Base-by-base conservation (phyloP, 2,329 filamentous ascomycete species). In the Penicillium sp. region DNA sequence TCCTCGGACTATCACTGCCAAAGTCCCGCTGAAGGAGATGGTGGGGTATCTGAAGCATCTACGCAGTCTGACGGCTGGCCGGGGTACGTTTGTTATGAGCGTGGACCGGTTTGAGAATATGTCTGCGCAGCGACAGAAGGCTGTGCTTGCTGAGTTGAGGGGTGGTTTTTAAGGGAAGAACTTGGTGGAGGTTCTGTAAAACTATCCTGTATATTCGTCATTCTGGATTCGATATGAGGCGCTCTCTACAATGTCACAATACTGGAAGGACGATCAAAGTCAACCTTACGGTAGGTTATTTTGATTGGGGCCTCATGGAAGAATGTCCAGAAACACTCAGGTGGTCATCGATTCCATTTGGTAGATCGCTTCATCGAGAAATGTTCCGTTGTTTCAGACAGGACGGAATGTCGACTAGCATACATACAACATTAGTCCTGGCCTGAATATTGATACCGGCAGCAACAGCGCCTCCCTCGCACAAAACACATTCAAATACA, bases 11-110 rank as follows among this genome's bases (percentile, higher is more conserved):
- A 91, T 99, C 66, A 88, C 89, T 11, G 95, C 93, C 22, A 87
- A 90, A 69, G 94, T 98, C 31, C 95, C 95, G 35, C 82, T 98
- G 69, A 96, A 95, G 78, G 94, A 98, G 77, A 97, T 98, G 91
- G 88, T 98, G 38, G 91, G 94, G 43, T 99, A 98, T 75, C 82
- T 98, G 67, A 91, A 92, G 73, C 91, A 96, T 72, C 78, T 99
- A 64, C 83, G 95, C 54, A 93, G 91, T 76, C 84, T 96, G 80
- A 99, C 94, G 3, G 90, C 89, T 2, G 95, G 95, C 0, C 83
- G 95, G 57, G 89, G 88, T 0, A 90, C 88, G 1, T 91, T 91
- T 73, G 86, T 90, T 4, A 91, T 91, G 89, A 84, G 79, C 62
- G 85, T 90, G 50, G 88, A 91, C 78, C 82, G 83, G 39, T 91